Evolutionary conservation across 768 basidiomycete genomes (phyloP).

Genomic region (Agrocybe praecox): DNA sequence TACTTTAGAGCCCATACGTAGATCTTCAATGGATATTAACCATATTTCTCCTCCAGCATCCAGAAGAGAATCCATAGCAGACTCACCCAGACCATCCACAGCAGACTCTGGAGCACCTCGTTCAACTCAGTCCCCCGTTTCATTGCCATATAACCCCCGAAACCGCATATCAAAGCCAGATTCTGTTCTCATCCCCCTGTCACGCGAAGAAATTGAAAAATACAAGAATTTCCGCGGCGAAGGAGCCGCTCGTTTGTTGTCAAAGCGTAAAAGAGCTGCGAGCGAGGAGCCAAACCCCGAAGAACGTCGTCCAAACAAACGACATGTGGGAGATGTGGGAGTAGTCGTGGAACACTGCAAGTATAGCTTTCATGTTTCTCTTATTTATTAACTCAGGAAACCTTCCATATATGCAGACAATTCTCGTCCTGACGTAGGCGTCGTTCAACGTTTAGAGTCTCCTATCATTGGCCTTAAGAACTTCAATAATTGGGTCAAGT

Average conservation of each 20-base stretch:
- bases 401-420: constrained; percentile 64
- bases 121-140: constrained; percentile 28
- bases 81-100: constrained; percentile 36
- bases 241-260: constrained; percentile 50
- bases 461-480: constrained; percentile 96
- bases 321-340: constrained; percentile 67
- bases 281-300: constrained; percentile 36
- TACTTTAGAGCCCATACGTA: constrained; percentile 25
- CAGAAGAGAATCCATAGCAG: constrained; percentile 13
- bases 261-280: constrained; percentile 54
- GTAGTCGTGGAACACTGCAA: constrained; percentile 79
- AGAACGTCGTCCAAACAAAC: constrained; percentile 44
- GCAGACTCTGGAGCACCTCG: constrained; percentile 29
- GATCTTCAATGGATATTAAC: constrained; percentile 27
- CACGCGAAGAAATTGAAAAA: constrained; percentile 59
- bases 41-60: constrained; percentile 24
- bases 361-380: constrained; percentile 28
- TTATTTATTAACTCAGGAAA: background rate
- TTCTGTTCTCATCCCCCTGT: constrained; percentile 66
- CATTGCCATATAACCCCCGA: constrained; percentile 65
- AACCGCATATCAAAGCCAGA: constrained; percentile 61
- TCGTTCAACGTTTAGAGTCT: constrained; percentile 80
- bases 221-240: constrained; percentile 60
- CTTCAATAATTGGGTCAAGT: constrained; percentile 99
- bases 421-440: constrained; percentile 87